Evolutionary conservation across 176 grass and related monocot species (phyloP), one percentile per base, ranked within the genome.

Genomic region (Secale cereale): DNA sequence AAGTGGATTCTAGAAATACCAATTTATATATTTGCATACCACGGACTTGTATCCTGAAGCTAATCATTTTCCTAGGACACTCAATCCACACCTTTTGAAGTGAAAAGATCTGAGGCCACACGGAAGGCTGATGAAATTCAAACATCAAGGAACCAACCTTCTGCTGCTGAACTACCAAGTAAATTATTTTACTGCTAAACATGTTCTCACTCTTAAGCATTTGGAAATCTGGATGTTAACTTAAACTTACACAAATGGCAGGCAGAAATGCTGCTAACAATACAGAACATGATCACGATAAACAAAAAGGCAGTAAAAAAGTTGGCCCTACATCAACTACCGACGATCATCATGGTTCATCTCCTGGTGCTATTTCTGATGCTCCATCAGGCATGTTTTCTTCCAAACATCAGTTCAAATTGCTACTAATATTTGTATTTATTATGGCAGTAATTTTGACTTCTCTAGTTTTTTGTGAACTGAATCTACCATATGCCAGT

Each of bases 61-160:
- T 79, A 32, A 69, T 90, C 40, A 37, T 26, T 84, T 79, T 82
- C 27, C 27, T 60, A 92, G 91, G 78, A 78, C 5, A 78, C 78
- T 26, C 62, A 54, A 74, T 59, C 73, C 35, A 36, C 81, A 59
- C 70, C 81, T 64, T 74, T 54, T 89, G 84, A 82, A 81, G 80
- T 65, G 77, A 87, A 81, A 87, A 73, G 85, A 72, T 66, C 82
- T 17, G 77, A 78, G 32, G 76, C 16, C 70, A 83, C 43, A 22
- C 7, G 8, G 54, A 89, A 73, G 67, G 64, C 77, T 78, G 81
- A 84, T 40, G 77, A 78, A 80, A 81, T 50, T 46, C 81, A 82
- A 39, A 61, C 82, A 70, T 73, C 63, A 59, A 87, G 46, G 78
- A 85, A 80, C 65, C 83, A 87, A 33, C 29, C 87, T 59, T 82